Base-by-base conservation (phyloP, 2,329 filamentous ascomycete genomes). In the Trichoderma atroviride region DNA sequence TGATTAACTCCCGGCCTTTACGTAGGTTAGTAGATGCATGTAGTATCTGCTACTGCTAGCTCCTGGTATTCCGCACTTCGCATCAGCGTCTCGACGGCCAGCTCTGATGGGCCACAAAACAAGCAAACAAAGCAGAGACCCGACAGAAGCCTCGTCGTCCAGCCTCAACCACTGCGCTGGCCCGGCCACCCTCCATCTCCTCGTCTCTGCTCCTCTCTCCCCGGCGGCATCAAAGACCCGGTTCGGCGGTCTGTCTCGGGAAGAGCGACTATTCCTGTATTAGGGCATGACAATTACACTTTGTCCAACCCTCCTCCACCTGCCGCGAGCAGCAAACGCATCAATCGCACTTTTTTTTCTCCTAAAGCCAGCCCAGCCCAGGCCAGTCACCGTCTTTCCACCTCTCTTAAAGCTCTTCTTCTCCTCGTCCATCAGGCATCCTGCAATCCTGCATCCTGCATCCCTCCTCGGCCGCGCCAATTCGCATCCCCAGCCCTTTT, bases 231-330 rank as follows among this genome's bases (percentile, higher is more conserved):
- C 31, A 47, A 35, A 47, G 50, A 52, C 19, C 61, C 61, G 43
- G 57, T 22, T 63, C 66, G 53, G 57, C 66, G 58, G 66, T 61
- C 66, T 63, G 66, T 69, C 66, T 69, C 66, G 58, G 66, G 66
- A 69, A 57, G 47, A 55, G 59, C 66, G 59, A 69, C 66, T 63
- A 61, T 69, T 61, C 66, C 66, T 57, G 27, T 63, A 47, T 69
- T 69, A 57, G 66, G 57, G 66, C 50, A 60, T 63, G 66, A 63
- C 66, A 62, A 57, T 63, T 68, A 50, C 63, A 52, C 40, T 50
- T 57, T 62, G 50, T 56, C 47, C 66, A 52, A 57, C 66, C 66
- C 66, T 62, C 66, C 65, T 60, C 65, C 66, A 68, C 66, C 58
- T 62, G 58, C 66, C 58, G 58, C 66, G 66, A 63, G 47, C 66